Evolutionary conservation across 2,329 filamentous ascomycete genomes (phyloP).

Genomic region (Cytospora schulzeri): DNA sequence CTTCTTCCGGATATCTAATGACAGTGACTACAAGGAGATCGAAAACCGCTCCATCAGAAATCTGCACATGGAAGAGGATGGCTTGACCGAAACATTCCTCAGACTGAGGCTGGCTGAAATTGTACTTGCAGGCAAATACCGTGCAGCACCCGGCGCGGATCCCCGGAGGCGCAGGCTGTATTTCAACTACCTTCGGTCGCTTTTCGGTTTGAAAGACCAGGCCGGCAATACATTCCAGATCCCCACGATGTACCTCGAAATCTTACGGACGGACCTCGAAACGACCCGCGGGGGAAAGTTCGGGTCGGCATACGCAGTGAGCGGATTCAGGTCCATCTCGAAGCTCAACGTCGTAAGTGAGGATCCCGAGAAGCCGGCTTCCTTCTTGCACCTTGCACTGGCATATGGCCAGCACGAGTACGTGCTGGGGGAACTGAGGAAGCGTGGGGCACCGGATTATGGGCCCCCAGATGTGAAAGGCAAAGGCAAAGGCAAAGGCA

Average conservation of each 20-base stretch:
- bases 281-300: not conserved
- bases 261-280: not conserved
- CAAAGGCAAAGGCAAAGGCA: not conserved
- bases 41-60: not conserved
- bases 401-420: not conserved
- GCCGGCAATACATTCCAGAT: not conserved
- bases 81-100: not conserved
- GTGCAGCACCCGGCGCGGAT: not conserved
- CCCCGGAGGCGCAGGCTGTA: not conserved
- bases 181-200: not conserved
- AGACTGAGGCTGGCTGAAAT: constrained; percentile 8
- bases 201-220: not conserved
- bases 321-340: not conserved
- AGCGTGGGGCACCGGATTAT: not conserved
- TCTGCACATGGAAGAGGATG: not conserved
- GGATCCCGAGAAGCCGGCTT: not conserved
- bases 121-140: not conserved
- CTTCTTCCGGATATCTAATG: not conserved
- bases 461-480: not conserved
- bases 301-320: not conserved
- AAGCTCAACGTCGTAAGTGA: not conserved
- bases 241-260: not conserved
- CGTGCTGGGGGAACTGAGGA: not conserved
- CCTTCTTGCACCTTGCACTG: not conserved
- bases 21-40: not conserved